phyloP scores from a whole-genome alignment of 768 basidiomycete species.

The Gyrodon lividus region DNA sequence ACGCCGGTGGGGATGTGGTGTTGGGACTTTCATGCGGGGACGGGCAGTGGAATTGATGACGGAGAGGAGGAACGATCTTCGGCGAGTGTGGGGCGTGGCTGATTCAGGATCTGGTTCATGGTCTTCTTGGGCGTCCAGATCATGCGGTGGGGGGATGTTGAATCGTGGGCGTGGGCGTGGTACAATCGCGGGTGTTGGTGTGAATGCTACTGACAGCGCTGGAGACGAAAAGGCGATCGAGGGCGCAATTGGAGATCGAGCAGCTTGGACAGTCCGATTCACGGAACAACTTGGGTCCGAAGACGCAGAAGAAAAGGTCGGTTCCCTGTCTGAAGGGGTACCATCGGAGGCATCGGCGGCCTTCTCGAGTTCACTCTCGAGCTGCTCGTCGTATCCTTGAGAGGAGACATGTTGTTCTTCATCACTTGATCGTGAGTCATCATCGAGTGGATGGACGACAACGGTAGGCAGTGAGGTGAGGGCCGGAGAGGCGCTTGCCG shows the following conservation, averaged over 20 bases:
- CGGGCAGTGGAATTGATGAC: slow-evolving; percentile 83
- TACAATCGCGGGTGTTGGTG: slow-evolving; percentile 68
- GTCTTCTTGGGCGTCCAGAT: slow-evolving; percentile 36
- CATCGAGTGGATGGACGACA: slow-evolving; percentile 21
- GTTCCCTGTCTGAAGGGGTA: slow-evolving; percentile 41
- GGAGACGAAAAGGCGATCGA: slow-evolving; percentile 55
- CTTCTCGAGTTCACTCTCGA: slow-evolving; percentile 24
- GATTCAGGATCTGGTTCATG: slow-evolving; percentile 41
- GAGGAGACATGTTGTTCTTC: slow-evolving; percentile 12
- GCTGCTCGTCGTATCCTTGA: slow-evolving; percentile 3
- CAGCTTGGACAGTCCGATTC: slow-evolving; percentile 26
- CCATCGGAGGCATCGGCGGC: slow-evolving; percentile 23
- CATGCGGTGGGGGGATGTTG: slow-evolving; percentile 45
- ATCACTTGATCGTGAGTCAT: slow-evolving; percentile 13
- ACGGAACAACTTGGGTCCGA: slow-evolving; percentile 35
- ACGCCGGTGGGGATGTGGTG: slow-evolving; percentile 49
- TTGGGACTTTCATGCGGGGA: slow-evolving; percentile 53
- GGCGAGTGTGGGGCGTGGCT: slow-evolving; percentile 68
- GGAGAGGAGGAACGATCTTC: slow-evolving; percentile 78
- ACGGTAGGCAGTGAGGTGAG: slow-evolving; percentile 28
- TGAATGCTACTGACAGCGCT: slow-evolving; percentile 53
- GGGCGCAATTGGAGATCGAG: slow-evolving; percentile 36
- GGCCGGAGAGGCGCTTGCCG: slow-evolving; percentile 49
- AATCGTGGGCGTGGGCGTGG: slow-evolving; percentile 64
- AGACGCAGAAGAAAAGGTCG: slow-evolving; percentile 74